phyloP scores from a whole-genome alignment of 225 moss, liverwort and hornwort species.

The Polytrichum commune region DNA sequence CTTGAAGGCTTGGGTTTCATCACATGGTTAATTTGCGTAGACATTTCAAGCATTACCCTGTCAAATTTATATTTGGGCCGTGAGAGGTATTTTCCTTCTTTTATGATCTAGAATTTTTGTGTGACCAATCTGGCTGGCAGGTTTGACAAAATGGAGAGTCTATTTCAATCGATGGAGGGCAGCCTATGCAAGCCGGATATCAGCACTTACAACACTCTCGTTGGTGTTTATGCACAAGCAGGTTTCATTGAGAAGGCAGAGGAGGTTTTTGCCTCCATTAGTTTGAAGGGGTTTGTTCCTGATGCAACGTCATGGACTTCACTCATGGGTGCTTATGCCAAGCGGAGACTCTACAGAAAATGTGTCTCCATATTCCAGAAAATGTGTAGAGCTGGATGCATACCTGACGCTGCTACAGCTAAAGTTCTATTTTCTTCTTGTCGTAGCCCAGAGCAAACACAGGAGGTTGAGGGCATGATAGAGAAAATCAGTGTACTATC shows the following conservation, averaged over 20 bases:
- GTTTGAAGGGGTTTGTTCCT: slow-evolving; percentile 44
- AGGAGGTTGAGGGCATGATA: slow-evolving; percentile 54
- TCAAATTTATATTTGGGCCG: too few relatives aligned
- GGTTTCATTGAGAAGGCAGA: slow-evolving; percentile 80
- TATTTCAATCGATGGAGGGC: slow-evolving; percentile 59
- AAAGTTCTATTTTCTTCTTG: slow-evolving; percentile 82
- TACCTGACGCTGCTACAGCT: slow-evolving; percentile 70
- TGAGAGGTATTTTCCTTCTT: too few relatives aligned
- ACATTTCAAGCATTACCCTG: too few relatives aligned
- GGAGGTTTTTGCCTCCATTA: slow-evolving; percentile 45
- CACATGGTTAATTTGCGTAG: neutral
- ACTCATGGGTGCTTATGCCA: slow-evolving; percentile 88
- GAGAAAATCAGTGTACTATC: slow-evolving; percentile 10
- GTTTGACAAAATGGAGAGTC: slow-evolving; percentile 69
- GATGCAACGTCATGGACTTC: slow-evolving; percentile 88
- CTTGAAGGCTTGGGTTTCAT: neutral
- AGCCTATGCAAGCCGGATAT: slow-evolving; percentile 65
- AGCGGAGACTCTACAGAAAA: slow-evolving; percentile 76
- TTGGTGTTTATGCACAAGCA: slow-evolving; percentile 70
- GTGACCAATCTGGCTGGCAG: slow-evolving; percentile 17
- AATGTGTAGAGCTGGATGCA: slow-evolving; percentile 62
- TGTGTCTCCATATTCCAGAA: slow-evolving; percentile 63
- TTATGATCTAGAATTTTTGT: too few relatives aligned
- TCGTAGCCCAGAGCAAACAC: slow-evolving; percentile 58
- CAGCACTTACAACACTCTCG: slow-evolving; percentile 77